Percentiles rank a stretch among this genome's conserved stretches.
Evolutionary conservation across 768 basidiomycete genomes (phyloP).

Genomic region (Scleroderma bovista): DNA sequence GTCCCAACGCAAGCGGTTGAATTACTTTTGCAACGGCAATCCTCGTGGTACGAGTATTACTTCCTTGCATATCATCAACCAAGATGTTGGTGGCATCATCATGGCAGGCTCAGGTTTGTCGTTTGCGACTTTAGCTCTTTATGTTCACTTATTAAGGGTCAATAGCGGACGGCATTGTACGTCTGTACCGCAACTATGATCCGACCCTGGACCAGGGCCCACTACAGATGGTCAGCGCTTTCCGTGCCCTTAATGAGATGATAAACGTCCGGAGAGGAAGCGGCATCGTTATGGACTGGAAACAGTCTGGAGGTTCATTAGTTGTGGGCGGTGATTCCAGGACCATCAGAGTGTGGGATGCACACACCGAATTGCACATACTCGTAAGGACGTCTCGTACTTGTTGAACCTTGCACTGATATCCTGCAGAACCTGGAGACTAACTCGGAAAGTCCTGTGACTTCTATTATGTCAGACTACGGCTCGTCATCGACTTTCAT

Average conservation of each 20-base stretch:
- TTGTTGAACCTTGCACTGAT: constrained; percentile 1
- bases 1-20: constrained; percentile 72
- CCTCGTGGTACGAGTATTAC: constrained; percentile 79
- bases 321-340: constrained; percentile 90
- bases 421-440: constrained; percentile 75
- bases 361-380: constrained; percentile 76
- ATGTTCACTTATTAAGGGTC: background rate
- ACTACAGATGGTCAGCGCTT: constrained; percentile 89
- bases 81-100: constrained; percentile 89
- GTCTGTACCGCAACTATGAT: constrained; percentile 91
- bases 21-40: constrained; percentile 87
- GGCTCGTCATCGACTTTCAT: constrained; percentile 75
- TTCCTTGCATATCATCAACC: constrained; percentile 87
- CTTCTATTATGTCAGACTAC: constrained; percentile 74
- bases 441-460: constrained; percentile 85
- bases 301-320: constrained; percentile 77
- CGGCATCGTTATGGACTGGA: constrained; percentile 91
- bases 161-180: constrained; percentile 85
- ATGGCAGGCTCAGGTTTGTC: constrained; percentile 77
- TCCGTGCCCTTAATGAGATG: constrained; percentile 80
- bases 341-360: constrained; percentile 92
- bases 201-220: constrained; percentile 61
- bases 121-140: background rate
- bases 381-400: constrained; percentile 41
- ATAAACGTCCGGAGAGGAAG: constrained; percentile 69